Evolutionary conservation across 176 grass and related monocot genomes (phyloP).

Genomic region (Eremochloa ophiuroides): DNA sequence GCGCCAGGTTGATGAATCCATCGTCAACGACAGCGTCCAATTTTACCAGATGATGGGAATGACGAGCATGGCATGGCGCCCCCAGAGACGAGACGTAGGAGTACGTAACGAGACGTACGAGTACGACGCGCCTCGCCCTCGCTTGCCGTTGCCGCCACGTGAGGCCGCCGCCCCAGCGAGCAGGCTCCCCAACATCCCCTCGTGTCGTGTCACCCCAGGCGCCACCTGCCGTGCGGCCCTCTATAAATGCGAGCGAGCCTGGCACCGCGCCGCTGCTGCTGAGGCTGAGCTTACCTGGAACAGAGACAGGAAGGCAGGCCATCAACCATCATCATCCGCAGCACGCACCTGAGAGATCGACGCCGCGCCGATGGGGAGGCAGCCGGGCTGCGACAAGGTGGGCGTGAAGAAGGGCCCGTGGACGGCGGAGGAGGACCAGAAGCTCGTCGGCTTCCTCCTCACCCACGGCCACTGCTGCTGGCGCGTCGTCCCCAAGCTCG

Average conservation of each 20-base stretch:
- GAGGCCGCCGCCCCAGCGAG: neutral
- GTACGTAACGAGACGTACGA: too few species aligned
- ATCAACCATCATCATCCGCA: too few species aligned
- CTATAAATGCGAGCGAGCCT: conserved; percentile 28
- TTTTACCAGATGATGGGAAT: neutral
- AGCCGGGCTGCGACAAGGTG: conserved; percentile 87
- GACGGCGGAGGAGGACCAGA: conserved; percentile 89
- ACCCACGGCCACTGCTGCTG: conserved; percentile 84
- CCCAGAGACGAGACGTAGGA: conserved; percentile 47
- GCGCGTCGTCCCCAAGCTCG: conserved; percentile 89
- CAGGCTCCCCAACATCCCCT: neutral
- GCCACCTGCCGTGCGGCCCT: too few species aligned
- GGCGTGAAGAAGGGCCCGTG: conserved; percentile 88
- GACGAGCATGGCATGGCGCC: conserved; percentile 30
- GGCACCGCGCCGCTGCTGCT: conserved; percentile 6
- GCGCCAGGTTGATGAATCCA: neutral
- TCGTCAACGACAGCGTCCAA: neutral
- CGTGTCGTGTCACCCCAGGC: too few species aligned
- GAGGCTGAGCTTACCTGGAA: conserved; percentile 35
- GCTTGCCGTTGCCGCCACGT: conserved; percentile 26
- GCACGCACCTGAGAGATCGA: too few species aligned
- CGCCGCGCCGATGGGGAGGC: conserved; percentile 99
- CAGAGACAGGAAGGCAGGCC: conserved; percentile 14
- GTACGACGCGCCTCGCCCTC: conserved; percentile 8
- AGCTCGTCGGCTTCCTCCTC: conserved; percentile 75